These are phyloP conservation scores for Cubamyces sp. DNA, from an alignment of 768 basidiomycete genomes.

Conservation along the genomic window DNA sequence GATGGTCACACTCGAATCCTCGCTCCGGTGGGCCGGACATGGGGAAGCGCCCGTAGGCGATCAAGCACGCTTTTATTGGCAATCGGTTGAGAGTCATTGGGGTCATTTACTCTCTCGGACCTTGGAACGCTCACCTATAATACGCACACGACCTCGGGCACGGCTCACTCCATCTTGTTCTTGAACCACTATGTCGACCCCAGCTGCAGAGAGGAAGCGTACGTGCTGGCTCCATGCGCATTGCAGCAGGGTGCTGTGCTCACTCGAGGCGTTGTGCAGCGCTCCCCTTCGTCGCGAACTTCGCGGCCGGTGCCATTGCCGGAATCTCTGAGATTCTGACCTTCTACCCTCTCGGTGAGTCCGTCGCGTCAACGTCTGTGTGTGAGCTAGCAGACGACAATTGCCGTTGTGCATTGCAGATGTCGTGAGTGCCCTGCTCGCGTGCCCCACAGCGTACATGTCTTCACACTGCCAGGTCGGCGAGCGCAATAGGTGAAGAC, in stretches of 20 bases:
- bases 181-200: constrained; percentile 14
- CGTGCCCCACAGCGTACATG: constrained; percentile 2
- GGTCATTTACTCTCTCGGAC: background rate
- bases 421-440: constrained; percentile 65
- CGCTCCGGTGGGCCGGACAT: background rate
- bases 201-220: constrained; percentile 19
- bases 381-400: background rate
- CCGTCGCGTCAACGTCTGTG: background rate
- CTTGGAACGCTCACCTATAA: background rate
- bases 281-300: constrained; percentile 86
- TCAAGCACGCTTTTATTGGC: constrained; percentile 6
- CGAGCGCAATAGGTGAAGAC: constrained; percentile 80
- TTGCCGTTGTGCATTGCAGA: constrained; percentile 46
- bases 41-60: background rate
- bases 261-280: constrained; percentile 46
- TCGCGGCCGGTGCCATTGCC: constrained; percentile 94
- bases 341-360: constrained; percentile 87
- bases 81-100: constrained; percentile 5
- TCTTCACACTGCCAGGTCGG: constrained; percentile 19
- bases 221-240: background rate
- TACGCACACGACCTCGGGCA: background rate
- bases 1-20: background rate
- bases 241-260: background rate
- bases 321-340: constrained; percentile 85
- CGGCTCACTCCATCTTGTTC: background rate